Evolutionary conservation across 805 yeast species (phyloP), one percentile per base, ranked within the genome.

Genomic region (Starmerella vitae): DNA sequence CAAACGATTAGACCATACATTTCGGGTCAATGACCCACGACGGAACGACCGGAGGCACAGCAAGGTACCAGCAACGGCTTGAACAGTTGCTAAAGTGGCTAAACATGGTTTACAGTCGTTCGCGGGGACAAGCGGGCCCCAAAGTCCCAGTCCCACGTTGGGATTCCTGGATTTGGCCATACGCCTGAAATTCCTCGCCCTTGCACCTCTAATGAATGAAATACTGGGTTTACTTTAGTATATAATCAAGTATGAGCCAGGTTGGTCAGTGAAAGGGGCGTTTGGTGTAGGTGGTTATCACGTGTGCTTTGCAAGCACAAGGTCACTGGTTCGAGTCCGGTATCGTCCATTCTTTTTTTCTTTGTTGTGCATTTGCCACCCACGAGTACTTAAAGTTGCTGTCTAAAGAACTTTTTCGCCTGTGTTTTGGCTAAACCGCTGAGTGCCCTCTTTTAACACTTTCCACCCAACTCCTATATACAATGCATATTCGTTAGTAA

Each of bases 61-160:
- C 17, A 49, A 22, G 15, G 66, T 34, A 3, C 80, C 81, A n/a
- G 67, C 38, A 1, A 63, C 57, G 18, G 74, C 55, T 52, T 78
- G 86, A 2, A 70, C 41, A 0, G 71, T 72, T 2, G 74, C 63
- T 36, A 76, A 54, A 0, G 70, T 50, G 49, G 68, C 69, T 1
- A 78, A 52, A 1, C 79, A 81, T 3, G 64, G 56, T 24, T 60
- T 53, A 53, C 76, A 72, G 46, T 78, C 86, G 7, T 78, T 67
- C 1, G 85, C 80, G 2, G 88, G 88, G 1, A 74, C 77, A 18
- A 78, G 54, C 0, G 84, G 84, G 1, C 85, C 81, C 76, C 82
- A 74, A 25, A 74, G 49, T 45, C 62, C 60, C 37, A 77, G 61
- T 0, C 82, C 83, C 18, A 74, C 53, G 37, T 72, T 70, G 2